Percentiles rank a stretch among this genome's conserved stretches.
These are phyloP conservation scores for Cotoneaster glaucophyllus DNA, from an alignment of 306 rosid genomes.

Conservation along the genomic window DNA sequence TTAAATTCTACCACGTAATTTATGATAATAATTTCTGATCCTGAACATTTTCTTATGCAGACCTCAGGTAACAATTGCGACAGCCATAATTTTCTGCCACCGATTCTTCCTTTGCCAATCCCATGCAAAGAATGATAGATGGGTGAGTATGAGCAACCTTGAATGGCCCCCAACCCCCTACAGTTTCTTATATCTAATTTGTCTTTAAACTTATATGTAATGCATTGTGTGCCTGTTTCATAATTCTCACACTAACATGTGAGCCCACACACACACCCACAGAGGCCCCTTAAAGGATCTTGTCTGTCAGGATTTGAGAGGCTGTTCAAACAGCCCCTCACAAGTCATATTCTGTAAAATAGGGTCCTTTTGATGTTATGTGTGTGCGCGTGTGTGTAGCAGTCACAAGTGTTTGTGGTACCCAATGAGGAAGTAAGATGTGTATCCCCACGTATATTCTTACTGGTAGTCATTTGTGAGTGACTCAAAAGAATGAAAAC, in stretches of 20 bases:
- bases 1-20: not conserved
- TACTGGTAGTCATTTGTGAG: not conserved
- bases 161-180: not conserved
- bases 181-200: not conserved
- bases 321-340: not conserved
- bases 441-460: not conserved
- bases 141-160: conserved; percentile 46
- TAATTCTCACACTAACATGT: not conserved
- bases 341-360: not conserved
- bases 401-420: not conserved
- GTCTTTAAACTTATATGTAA: not conserved
- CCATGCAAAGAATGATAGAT: conserved; percentile 90
- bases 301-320: not conserved
- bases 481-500: not conserved
- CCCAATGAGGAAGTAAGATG: not conserved
- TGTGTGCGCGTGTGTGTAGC: not conserved
- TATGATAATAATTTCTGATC: conserved; percentile 1
- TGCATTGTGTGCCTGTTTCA: not conserved
- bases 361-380: not conserved
- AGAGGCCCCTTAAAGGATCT: not conserved
- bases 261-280: not conserved
- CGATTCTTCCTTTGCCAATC: conserved; percentile 95
- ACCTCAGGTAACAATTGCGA: conserved; percentile 97
- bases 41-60: conserved; percentile 43
- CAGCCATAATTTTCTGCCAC: conserved; percentile 94